These are phyloP conservation scores for Clonostachys byssicola DNA, from an alignment of 2,329 filamentous ascomycete genomes.

Conservation along the genomic window DNA sequence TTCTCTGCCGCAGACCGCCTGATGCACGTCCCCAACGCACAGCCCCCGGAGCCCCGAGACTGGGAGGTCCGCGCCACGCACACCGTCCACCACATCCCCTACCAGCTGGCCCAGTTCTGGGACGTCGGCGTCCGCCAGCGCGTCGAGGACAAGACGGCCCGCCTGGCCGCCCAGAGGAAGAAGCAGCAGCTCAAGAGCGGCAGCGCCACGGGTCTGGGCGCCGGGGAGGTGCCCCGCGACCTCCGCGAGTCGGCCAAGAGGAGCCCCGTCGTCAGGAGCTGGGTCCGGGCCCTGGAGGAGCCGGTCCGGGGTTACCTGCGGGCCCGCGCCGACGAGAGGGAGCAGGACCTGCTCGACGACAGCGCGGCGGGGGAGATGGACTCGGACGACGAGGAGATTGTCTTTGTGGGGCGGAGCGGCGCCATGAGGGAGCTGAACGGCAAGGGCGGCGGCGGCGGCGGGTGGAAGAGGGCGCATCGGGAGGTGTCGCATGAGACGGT, in stretches of 20 bases:
- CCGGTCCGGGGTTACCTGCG: slow-evolving; percentile 76
- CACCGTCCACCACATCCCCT: slow-evolving; percentile 73
- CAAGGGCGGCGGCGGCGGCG: slow-evolving; percentile 13
- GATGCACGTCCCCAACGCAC: slow-evolving; percentile 78
- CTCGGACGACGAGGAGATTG: slow-evolving; percentile 74
- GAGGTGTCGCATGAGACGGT: slow-evolving; percentile 54
- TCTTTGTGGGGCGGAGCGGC: slow-evolving; percentile 68
- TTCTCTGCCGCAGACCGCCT: slow-evolving; percentile 62
- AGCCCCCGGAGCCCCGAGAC: slow-evolving; percentile 77
- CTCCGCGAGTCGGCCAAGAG: slow-evolving; percentile 78
- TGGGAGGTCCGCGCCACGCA: slow-evolving; percentile 82
- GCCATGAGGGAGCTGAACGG: slow-evolving; percentile 10
- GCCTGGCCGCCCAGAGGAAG: slow-evolving; percentile 36
- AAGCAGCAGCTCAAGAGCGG: slow-evolving; percentile 36
- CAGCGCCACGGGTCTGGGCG: slow-evolving; percentile 35
- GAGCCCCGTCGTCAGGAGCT: slow-evolving; percentile 68
- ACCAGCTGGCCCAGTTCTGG: slow-evolving; percentile 86
- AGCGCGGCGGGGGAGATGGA: slow-evolving; percentile 3
- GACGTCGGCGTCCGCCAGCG: slow-evolving; percentile 52
- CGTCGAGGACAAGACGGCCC: slow-evolving; percentile 39
- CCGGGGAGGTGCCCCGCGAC: slow-evolving; percentile 69
- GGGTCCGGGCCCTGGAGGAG: slow-evolving; percentile 81
- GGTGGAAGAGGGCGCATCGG: slow-evolving; percentile 45
- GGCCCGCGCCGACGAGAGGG: slow-evolving; percentile 11
- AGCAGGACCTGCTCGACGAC: neutral